These are phyloP conservation scores for Talaromyces piceae DNA, from an alignment of 2,329 filamentous ascomycete species.

Conservation along the genomic window DNA sequence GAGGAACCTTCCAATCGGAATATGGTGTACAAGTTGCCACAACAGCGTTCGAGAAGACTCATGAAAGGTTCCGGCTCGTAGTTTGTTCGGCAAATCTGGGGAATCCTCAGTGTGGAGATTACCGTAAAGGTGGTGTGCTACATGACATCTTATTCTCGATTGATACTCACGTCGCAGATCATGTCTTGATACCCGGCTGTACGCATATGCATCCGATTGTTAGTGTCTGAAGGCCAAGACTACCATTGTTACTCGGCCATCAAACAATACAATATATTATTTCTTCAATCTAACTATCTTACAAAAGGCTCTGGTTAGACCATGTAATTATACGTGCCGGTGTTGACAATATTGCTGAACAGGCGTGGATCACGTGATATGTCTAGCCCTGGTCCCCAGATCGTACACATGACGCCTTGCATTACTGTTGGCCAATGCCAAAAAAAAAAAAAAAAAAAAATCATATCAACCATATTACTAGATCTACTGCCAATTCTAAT, in stretches of 20 bases:
- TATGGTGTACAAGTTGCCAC: not conserved
- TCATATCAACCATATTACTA: too few species aligned
- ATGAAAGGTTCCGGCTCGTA: not conserved
- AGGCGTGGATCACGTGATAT: not conserved
- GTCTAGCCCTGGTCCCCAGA: not conserved
- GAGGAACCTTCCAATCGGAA: not conserved
- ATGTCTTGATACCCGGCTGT: not conserved
- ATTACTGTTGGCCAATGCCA: not conserved
- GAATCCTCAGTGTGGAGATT: not conserved
- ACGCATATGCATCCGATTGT: too few species aligned
- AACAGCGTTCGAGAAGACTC: not conserved
- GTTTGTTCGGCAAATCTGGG: not conserved
- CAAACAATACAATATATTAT: too few species aligned
- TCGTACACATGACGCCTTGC: not conserved
- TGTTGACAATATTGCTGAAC: too few species aligned
- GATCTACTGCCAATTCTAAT: too few species aligned
- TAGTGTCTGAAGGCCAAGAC: too few species aligned
- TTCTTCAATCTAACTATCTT: too few species aligned
- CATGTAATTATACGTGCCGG: too few species aligned
- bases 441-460: not conserved
- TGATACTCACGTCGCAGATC: not conserved
- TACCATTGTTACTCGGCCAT: too few species aligned
- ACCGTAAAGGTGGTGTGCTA: not conserved
- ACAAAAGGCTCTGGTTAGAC: too few species aligned
- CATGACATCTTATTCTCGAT: not conserved